phyloP scores from a whole-genome alignment of 2,329 filamentous ascomycete genomes.

The Celoporthe dispersa region DNA sequence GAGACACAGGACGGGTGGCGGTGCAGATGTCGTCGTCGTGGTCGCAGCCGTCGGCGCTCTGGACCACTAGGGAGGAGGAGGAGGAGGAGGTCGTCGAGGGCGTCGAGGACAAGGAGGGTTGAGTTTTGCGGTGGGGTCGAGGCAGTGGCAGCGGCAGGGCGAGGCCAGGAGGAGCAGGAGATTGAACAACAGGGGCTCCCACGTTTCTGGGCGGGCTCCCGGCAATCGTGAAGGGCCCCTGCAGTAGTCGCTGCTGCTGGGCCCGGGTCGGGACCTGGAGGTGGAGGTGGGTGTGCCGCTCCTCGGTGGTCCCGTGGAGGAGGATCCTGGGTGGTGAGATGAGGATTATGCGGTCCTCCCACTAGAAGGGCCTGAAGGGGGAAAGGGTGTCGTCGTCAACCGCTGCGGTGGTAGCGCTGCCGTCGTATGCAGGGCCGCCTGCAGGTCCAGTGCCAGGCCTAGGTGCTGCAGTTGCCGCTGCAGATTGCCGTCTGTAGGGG shows the following conservation, averaged over 20 bases:
- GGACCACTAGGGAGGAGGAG: not conserved
- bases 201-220: constrained; percentile 15
- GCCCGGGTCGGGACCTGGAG: constrained; percentile 14
- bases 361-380: not conserved
- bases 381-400: not conserved
- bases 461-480: not conserved
- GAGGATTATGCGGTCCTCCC: not conserved
- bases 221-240: constrained; percentile 13
- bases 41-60: not conserved
- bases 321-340: constrained; percentile 6
- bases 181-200: constrained; percentile 24
- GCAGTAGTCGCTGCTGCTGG: not conserved
- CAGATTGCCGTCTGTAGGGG: not conserved
- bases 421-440: not conserved
- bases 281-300: not conserved
- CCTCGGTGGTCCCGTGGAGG: not conserved
- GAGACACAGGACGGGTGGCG: not conserved
- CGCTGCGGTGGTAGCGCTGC: not conserved
- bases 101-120: not conserved
- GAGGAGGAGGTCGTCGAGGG: not conserved
- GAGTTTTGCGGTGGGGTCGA: constrained; percentile 10
- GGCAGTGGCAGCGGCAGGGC: not conserved
- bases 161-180: constrained; percentile 16
- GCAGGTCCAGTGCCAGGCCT: not conserved
- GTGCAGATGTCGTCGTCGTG: not conserved